Percentiles rank a stretch among this genome's conserved stretches.
These are phyloP conservation scores for Macadamia tetraphylla DNA, from an alignment of 164 flowering plant species.

Conservation along the genomic window DNA sequence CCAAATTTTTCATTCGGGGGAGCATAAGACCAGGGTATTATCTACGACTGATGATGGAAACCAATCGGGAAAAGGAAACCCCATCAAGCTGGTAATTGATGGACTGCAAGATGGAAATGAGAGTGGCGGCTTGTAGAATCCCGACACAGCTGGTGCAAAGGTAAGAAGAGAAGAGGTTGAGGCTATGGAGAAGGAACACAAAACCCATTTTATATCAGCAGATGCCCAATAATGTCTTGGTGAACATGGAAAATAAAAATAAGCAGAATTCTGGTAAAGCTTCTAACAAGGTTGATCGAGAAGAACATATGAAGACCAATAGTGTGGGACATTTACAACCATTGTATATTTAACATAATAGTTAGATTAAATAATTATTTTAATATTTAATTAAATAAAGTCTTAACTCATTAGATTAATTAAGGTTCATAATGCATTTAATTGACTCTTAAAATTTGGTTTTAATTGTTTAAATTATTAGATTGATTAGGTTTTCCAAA, in stretches of 20 bases:
- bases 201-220: slow-evolving; percentile 6
- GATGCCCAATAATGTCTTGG: slow-evolving; percentile 3
- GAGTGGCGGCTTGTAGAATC: slow-evolving; percentile 9
- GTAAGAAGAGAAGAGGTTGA: slow-evolving; percentile 4
- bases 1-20: slow-evolving; percentile 21
- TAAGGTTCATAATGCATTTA: no score
- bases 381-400: no score
- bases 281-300: slow-evolving; percentile 18
- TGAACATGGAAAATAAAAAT: slow-evolving; percentile 20
- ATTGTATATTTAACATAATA: no score
- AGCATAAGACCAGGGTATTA: slow-evolving; percentile 49
- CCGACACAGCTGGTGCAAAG: slow-evolving; percentile 8
- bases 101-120: slow-evolving; percentile 6
- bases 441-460: no score
- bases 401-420: no score
- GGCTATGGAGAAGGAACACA: slow-evolving; percentile 7
- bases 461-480: no score
- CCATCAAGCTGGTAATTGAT: slow-evolving; percentile 51
- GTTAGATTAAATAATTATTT: no score
- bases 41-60: slow-evolving; percentile 35
- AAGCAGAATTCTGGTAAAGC: slow-evolving; percentile 19
- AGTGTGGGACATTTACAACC: slow-evolving; percentile 27
- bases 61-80: slow-evolving; percentile 28
- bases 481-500: no score
- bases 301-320: slow-evolving; percentile 17